These are phyloP conservation scores for Eimeria falciformis DNA, from an alignment of 169 alveolate genomes.

Conservation along the genomic window DNA sequence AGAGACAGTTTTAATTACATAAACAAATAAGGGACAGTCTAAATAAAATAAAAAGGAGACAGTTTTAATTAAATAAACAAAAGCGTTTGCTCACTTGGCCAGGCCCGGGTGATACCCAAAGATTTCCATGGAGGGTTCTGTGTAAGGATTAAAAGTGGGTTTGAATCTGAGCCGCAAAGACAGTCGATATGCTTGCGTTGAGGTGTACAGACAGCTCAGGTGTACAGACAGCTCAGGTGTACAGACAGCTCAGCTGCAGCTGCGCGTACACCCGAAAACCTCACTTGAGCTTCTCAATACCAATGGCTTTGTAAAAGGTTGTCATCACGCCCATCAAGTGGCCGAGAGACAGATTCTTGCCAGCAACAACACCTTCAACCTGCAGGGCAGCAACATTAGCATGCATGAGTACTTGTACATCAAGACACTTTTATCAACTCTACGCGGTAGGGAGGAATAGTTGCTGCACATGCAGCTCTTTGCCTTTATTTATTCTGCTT, in stretches of 20 bases:
- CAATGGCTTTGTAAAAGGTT: slow-evolving; percentile 84
- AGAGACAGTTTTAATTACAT: neutral
- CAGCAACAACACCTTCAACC: slow-evolving; percentile 96
- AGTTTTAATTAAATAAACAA: neutral
- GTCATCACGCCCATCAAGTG: slow-evolving; percentile 91
- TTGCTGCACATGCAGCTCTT: neutral
- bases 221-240: too few relatives aligned
- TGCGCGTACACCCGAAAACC: slow-evolving; percentile 42
- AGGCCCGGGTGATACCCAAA: slow-evolving; percentile 98
- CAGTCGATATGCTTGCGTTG: too few relatives aligned
- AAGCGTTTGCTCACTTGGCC: slow-evolving; percentile 90
- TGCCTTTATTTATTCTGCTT: neutral
- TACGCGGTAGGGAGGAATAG: neutral
- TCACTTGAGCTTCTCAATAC: slow-evolving; percentile 80
- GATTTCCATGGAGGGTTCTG: slow-evolving; percentile 99
- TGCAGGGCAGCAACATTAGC: slow-evolving; percentile 86
- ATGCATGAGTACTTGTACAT: slow-evolving; percentile 85
- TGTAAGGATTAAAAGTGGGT: slow-evolving; percentile 99
- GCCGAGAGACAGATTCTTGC: slow-evolving; percentile 91
- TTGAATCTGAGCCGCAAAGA: slow-evolving; percentile 89
- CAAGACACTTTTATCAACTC: neutral
- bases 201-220: neutral
- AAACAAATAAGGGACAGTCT: neutral
- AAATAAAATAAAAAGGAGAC: too few relatives aligned
- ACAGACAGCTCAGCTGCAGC: too few relatives aligned